Percentiles rank a stretch among this genome's conserved stretches.
Conservation (phyloP, 139 green algal genomes). For the Coccomyxa sp. region DNA sequence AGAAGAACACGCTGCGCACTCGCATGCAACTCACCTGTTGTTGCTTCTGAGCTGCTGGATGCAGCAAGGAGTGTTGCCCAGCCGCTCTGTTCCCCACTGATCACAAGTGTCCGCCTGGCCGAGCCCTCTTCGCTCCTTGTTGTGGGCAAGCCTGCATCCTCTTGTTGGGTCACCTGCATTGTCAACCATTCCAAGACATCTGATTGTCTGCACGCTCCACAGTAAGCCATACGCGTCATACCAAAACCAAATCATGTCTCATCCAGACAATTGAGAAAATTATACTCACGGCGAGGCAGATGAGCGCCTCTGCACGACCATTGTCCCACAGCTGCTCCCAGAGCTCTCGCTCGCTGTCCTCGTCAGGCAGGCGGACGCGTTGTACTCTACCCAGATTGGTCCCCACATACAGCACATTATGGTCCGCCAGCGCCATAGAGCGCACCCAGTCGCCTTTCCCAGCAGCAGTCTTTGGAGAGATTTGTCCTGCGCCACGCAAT, state of each 20-base stretch:
- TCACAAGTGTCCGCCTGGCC: too few relatives aligned
- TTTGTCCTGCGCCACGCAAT: neutral
- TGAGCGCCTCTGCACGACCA: neutral
- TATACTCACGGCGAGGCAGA: neutral
- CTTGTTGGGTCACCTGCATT: neutral
- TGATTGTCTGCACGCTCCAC: neutral
- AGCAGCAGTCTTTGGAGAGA: neutral
- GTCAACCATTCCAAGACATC: neutral
- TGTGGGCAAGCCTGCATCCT: neutral
- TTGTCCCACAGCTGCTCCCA: neutral
- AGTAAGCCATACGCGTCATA: neutral
- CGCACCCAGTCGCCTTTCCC: slow-evolving; percentile 23
- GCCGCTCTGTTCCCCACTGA: too few relatives aligned
- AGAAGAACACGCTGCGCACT: neutral
- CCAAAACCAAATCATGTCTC: neutral
- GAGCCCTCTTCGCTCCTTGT: neutral
- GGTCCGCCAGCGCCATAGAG: slow-evolving; percentile 14
- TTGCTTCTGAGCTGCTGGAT: neutral
- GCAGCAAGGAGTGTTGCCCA: neutral
- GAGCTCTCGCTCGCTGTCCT: neutral
- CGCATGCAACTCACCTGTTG: neutral
- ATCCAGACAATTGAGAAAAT: neutral
- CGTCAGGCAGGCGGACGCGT: slow-evolving; percentile 1
- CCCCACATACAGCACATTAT: slow-evolving; percentile 15
- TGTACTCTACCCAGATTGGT: slow-evolving; percentile 32